A percentile compares a stretch with the other conserved stretches of the same genome.
phyloP scores from a whole-genome alignment of 2,329 filamentous ascomycete genomes.

The Colletotrichum abscissum region DNA sequence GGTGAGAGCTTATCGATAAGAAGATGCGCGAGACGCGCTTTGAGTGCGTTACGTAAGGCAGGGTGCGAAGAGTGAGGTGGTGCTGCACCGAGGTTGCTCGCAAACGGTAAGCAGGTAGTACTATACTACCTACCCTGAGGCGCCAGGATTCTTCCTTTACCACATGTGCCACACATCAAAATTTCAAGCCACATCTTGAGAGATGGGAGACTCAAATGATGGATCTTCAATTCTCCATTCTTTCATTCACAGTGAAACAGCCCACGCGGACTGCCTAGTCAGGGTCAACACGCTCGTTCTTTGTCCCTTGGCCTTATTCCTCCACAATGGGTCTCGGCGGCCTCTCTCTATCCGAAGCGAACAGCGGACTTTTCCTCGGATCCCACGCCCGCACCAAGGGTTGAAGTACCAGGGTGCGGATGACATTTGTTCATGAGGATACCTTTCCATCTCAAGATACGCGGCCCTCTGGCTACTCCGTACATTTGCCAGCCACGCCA shows the following conservation, averaged over 20 bases:
- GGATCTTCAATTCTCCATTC: constrained; percentile 29
- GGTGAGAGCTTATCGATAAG: constrained; percentile 36
- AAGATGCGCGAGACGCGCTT: constrained; percentile 26
- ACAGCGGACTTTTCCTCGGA: background rate
- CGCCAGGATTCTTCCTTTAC: background rate
- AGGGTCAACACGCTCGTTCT: constrained; percentile 8
- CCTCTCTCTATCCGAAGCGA: constrained; percentile 18
- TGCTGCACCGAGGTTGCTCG: background rate
- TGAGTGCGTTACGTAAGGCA: constrained; percentile 1
- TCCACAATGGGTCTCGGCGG: background rate
- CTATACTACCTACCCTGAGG: background rate
- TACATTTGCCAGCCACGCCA: background rate
- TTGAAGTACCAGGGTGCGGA: background rate
- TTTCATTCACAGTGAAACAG: constrained; percentile 32
- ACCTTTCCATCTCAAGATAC: background rate
- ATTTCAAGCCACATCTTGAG: background rate
- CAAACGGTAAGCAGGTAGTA: background rate
- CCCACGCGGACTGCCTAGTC: constrained; percentile 22
- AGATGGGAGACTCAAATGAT: constrained; percentile 5
- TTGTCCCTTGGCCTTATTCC: constrained; percentile 15
- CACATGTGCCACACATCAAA: background rate
- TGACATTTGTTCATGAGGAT: background rate
- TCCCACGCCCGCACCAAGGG: background rate
- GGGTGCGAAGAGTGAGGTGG: background rate
- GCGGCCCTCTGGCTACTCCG: background rate